Evolutionary conservation across 371 early-diverging fungal genomes (phyloP), one percentile per base, ranked within the genome.

Genomic region (Mortierella sp.): DNA sequence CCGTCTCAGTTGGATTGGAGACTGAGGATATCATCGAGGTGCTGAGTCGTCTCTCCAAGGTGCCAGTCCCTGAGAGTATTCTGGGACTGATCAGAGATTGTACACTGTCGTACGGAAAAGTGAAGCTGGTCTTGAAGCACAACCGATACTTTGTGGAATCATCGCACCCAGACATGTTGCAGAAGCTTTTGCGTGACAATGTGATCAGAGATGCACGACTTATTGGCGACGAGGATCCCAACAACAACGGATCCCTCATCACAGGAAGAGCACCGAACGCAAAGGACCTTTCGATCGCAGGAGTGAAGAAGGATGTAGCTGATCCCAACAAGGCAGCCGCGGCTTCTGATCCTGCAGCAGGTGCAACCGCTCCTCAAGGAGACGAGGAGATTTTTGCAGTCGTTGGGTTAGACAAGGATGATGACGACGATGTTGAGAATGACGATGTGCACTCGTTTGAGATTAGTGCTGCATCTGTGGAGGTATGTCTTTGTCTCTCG

Each of bases 1-100:
- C 99, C 10, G 99, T 99, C 5, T 97, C 97, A 46, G 98, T 99
- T 6, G 99, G 99, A 7, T 83, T 99, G 54, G 95, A 96, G 49
- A 96, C 99, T 9, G 94, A 94, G 50, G 94, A 94, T 73, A 99
- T 99, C 59, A 91, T 99, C 49, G 88, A 93, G 58, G 97, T 98
- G 2, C 81, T 99, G 58, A 90, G 95, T 63, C 87, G 93, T 56
- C 86, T 99, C 9, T 96, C 97, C 46, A 97, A 98, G 81, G 92
- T 90, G 41, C 92, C 93, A 38, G 86, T 98, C 10, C 98, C 98
- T 6, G 87, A 90, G n/a, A 84, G 90, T 24, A 90, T 99, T 58
- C 83, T 87, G n/a, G 82, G 91, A 30, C 91, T 96, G 60, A 97
- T 99, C 61, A 86, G 91, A 6, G 88, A 93, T 61, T 96, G 94